Conservation (phyloP, 2,329 filamentous ascomycete genomes). For the Nannizziopsis arthrosporioides region DNA sequence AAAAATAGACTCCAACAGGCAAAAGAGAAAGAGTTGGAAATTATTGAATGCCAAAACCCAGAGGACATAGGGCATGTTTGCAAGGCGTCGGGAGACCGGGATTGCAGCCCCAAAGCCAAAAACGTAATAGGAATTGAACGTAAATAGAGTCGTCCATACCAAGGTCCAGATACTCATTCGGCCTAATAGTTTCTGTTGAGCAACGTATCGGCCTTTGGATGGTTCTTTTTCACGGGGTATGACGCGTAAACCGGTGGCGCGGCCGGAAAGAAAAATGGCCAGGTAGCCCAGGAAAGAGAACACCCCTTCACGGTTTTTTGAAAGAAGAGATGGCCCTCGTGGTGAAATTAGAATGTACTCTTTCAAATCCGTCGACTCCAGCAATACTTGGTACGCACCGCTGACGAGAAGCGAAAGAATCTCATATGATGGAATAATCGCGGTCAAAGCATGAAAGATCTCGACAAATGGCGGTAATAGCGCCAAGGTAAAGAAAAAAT, state of each 20-base stretch:
- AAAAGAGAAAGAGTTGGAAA: constrained; percentile 68
- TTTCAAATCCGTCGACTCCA: constrained; percentile 69
- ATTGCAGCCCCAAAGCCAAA: constrained; percentile 56
- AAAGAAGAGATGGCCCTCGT: constrained; percentile 59
- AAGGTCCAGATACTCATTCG: constrained; percentile 53
- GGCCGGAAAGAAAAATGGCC: constrained; percentile 84
- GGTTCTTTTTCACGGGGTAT: constrained; percentile 51
- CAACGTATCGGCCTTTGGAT: constrained; percentile 33
- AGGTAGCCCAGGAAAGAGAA: constrained; percentile 91
- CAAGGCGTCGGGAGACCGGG: constrained; percentile 72
- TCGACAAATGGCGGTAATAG: constrained; percentile 82
- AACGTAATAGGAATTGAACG: constrained; percentile 53
- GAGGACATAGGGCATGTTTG: constrained; percentile 84
- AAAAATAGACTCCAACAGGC: constrained; percentile 65
- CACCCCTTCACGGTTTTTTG: constrained; percentile 88
- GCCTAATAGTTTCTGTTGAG: constrained; percentile 47
- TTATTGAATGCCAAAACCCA: constrained; percentile 91
- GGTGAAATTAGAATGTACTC: constrained; percentile 72
- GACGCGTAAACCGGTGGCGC: constrained; percentile 67
- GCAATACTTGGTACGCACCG: constrained; percentile 58
- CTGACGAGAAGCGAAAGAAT: constrained; percentile 59
- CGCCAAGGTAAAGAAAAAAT: constrained; percentile 95
- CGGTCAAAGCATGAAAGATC: constrained; percentile 61
- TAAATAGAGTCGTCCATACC: constrained; percentile 60
- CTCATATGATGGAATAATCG: constrained; percentile 63